Evolutionary conservation across 2,329 filamentous ascomycete genomes (phyloP).

Genomic region (Penicillium corylophilum): DNA sequence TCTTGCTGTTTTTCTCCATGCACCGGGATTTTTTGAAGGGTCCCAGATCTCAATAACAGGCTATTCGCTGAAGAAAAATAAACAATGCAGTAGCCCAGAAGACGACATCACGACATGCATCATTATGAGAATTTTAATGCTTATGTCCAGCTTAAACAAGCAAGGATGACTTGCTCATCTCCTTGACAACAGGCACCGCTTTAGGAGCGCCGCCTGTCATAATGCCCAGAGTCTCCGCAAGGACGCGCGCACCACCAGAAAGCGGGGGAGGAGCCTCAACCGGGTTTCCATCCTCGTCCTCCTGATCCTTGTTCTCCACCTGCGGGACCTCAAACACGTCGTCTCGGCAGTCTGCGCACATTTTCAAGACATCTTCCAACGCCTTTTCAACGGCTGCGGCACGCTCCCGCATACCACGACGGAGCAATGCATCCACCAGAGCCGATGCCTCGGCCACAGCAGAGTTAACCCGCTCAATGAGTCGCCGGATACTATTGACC

Average conservation of each 20-base stretch:
- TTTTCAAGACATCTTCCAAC: constrained; percentile 70
- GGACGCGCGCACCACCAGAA: constrained; percentile 35
- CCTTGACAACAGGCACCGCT: constrained; percentile 55
- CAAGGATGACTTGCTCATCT: constrained; percentile 42
- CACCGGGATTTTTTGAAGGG: not conserved
- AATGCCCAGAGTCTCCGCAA: constrained; percentile 43
- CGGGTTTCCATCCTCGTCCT: constrained; percentile 20
- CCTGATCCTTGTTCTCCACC: constrained; percentile 3
- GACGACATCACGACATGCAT: not conserved
- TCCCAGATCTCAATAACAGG: not conserved
- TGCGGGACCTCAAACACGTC: constrained; percentile 63
- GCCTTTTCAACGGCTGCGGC: constrained; percentile 74
- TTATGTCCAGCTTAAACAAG: constrained; percentile 26
- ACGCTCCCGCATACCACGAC: constrained; percentile 82
- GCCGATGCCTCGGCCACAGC: constrained; percentile 69
- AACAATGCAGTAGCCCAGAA: not conserved
- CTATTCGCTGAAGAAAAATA: not conserved
- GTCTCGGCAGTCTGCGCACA: constrained; percentile 64
- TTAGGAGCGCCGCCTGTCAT: constrained; percentile 32
- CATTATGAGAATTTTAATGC: not conserved
- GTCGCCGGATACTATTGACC: constrained; percentile 77
- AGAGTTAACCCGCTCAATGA: constrained; percentile 78
- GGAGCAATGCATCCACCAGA: constrained; percentile 73
- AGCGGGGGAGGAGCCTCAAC: constrained; percentile 27
- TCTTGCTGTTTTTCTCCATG: not conserved